phyloP scores from a whole-genome alignment of 805 yeast species.

The Schizosaccharomyces osmophilus region DNA sequence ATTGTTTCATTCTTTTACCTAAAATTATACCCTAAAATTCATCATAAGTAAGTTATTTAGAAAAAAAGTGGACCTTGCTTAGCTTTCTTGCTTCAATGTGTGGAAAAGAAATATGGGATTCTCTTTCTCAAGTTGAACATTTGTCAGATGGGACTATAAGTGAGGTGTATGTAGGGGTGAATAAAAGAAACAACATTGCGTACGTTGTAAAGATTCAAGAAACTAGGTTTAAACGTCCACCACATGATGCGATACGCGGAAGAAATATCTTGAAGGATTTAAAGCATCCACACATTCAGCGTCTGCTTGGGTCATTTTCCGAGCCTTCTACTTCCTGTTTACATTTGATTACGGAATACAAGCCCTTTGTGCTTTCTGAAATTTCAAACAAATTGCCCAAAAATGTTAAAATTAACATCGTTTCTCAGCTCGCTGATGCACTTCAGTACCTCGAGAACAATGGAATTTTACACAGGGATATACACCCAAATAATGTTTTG shows the following conservation, averaged over 20 bases:
- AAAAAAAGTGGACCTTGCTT: too few species aligned
- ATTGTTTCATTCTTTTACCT: too few species aligned
- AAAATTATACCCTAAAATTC: too few species aligned
- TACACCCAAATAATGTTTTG: constrained; percentile 89
- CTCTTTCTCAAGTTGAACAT: not conserved
- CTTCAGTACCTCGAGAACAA: constrained; percentile 73
- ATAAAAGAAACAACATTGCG: not conserved
- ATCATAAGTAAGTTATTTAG: too few species aligned
- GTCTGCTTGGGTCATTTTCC: not conserved
- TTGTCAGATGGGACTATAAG: not conserved
- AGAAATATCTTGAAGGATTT: not conserved
- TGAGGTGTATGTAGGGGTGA: not conserved
- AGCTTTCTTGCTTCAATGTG: too few species aligned
- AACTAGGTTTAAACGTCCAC: not conserved
- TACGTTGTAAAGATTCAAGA: not conserved
- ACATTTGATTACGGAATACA: not conserved
- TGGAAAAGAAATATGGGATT: too few species aligned
- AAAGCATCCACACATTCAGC: not conserved
- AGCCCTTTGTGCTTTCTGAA: not conserved
- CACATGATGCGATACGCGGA: not conserved
- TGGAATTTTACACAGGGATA: constrained; percentile 92
- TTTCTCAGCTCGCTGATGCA: constrained; percentile 73
- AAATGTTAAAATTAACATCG: not conserved
- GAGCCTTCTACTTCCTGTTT: not conserved
- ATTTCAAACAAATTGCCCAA: not conserved